Conservation (phyloP, 345 rosid species). For the Kernera saxatilis region DNA sequence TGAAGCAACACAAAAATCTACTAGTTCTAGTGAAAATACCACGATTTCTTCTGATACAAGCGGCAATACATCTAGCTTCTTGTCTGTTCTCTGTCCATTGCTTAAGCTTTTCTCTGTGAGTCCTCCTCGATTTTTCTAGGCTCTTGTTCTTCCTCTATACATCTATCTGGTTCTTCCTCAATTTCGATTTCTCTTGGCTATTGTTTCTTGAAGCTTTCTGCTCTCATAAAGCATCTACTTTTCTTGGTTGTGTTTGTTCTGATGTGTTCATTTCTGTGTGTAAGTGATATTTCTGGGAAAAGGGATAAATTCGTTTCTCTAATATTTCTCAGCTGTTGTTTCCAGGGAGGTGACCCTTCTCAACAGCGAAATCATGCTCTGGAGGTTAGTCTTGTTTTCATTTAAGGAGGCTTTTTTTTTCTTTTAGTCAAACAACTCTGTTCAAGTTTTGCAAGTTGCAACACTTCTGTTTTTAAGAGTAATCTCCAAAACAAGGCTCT, state of each 20-base stretch:
- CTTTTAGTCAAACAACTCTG: too few relatives aligned
- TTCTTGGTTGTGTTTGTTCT: not conserved
- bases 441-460: too few relatives aligned
- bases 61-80: slow-evolving; percentile 42
- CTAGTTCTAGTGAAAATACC: not conserved
- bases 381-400: slow-evolving; percentile 42
- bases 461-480: too few relatives aligned
- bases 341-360: slow-evolving; percentile 80
- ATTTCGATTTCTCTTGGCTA: not conserved
- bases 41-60: not conserved
- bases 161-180: not conserved
- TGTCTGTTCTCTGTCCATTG: slow-evolving; percentile 75
- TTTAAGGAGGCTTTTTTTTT: too few relatives aligned
- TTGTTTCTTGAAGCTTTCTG: not conserved
- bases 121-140: not conserved
- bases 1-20: not conserved
- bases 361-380: slow-evolving; percentile 48
- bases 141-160: not conserved
- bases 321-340: slow-evolving; percentile 5
- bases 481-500: too few relatives aligned
- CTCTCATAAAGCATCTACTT: not conserved
- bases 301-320: not conserved
- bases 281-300: not conserved
- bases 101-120: slow-evolving; percentile 74
- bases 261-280: too few relatives aligned